phyloP scores from a whole-genome alignment of 768 basidiomycete genomes.

The Phaeotremella skinneri region DNA sequence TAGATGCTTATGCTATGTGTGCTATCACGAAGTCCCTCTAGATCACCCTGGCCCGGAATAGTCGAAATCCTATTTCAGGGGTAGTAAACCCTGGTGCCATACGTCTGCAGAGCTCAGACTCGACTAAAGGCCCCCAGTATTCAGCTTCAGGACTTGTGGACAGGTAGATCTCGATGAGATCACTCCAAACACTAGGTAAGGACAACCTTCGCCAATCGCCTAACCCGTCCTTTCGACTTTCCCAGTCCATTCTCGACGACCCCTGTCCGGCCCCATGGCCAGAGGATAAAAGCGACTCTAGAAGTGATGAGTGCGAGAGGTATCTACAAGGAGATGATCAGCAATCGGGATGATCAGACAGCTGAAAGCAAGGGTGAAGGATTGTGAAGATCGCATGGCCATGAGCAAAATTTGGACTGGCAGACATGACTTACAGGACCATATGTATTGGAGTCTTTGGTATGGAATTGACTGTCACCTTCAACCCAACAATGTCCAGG shows the following conservation, averaged over 20 bases:
- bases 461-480: slow-evolving; percentile 50
- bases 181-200: not conserved
- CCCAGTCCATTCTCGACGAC: slow-evolving; percentile 30
- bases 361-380: too few species aligned
- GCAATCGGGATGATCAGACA: not conserved
- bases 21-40: too few species aligned
- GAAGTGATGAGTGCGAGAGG: slow-evolving; percentile 50
- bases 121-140: too few species aligned
- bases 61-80: too few species aligned
- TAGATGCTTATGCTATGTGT: too few species aligned
- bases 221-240: slow-evolving; percentile 42
- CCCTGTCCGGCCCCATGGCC: slow-evolving; percentile 45
- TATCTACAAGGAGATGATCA: slow-evolving; percentile 23
- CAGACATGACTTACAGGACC: slow-evolving; percentile 45
- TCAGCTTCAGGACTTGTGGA: too few species aligned
- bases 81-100: too few species aligned
- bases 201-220: slow-evolving; percentile 12
- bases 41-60: too few species aligned
- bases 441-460: slow-evolving; percentile 51
- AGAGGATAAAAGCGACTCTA: slow-evolving; percentile 46
- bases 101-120: too few species aligned
- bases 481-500: slow-evolving; percentile 53
- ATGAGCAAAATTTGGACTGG: too few species aligned
- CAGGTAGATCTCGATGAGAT: not conserved
- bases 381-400: too few species aligned